Evolutionary conservation across 352 stramenopile genomes (phyloP), one percentile per base, ranked within the genome.

Genomic region (Globisporangium megalacanthum): DNA sequence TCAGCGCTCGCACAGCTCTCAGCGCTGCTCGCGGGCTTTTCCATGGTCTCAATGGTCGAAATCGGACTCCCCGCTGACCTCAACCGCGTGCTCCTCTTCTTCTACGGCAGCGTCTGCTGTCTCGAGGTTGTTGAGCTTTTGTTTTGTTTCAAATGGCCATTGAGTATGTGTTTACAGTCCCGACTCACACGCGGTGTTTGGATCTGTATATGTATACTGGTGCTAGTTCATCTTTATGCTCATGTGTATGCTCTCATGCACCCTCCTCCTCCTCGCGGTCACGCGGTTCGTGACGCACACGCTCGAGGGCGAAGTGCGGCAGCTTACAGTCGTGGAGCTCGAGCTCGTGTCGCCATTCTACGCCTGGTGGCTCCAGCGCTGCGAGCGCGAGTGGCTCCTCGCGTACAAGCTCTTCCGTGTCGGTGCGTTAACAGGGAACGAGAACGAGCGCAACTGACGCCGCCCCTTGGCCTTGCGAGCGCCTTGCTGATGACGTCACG

Each of bases 201-300:
- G 25, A 29, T 29, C 1, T 29, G 25, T 29, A 29, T 29, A 29
- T 4, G 25, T 29, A 29, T 29, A 29, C 25, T 29, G 25, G 25
- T 29, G 25, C 7, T 10, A 91, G 70, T 91, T 92, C 56, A 75
- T 89, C 29, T 88, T 66, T 48, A 90, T 91, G 83, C 57, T 92
- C 42, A 48, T 90, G 22, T 83, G 75, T 56, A 85, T 78, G 46
- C 66, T 93, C 54, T 87, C 68, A 36, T 91, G 76, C 58, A 89
- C 70, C 44, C 52, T 91, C 49, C 62, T 93, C 51, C 64, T 93
- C 46, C 56, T 93, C 29, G 83, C 83, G 13, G 65, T 93, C 25
- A 93, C 83, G 56, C 69, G 83, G 7, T 94, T 77, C 57, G 79
- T 91, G 20, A 86, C 81, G 31, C 75, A 92, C 56, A 87, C 77